Percentiles rank a stretch among this genome's conserved stretches.
phyloP scores from a whole-genome alignment of 768 basidiomycete species.

The Tulasnella sp. region DNA sequence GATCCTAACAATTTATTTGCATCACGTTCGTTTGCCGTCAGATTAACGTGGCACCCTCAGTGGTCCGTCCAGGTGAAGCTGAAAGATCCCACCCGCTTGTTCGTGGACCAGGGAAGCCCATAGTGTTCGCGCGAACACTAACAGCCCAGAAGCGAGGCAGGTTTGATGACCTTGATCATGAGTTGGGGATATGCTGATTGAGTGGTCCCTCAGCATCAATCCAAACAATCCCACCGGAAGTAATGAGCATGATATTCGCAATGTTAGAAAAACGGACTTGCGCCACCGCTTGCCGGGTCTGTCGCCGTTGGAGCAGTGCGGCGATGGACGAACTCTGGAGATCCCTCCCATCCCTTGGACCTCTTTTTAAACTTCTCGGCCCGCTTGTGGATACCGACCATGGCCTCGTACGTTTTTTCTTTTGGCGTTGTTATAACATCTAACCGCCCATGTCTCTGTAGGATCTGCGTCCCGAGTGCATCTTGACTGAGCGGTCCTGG shows the following conservation, averaged over 20 bases:
- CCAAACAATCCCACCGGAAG: neutral
- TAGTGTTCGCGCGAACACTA: too few relatives aligned
- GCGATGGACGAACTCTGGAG: slow-evolving; percentile 14
- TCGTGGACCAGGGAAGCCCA: too few relatives aligned
- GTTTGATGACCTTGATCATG: neutral
- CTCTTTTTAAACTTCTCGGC: slow-evolving; percentile 8
- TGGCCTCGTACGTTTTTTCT: neutral
- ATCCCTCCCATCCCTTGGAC: neutral
- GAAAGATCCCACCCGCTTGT: too few relatives aligned
- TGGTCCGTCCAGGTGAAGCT: too few relatives aligned
- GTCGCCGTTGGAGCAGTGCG: neutral
- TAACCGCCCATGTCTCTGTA: neutral
- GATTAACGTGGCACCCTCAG: too few relatives aligned
- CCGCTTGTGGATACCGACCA: neutral
- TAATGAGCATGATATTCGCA: neutral
- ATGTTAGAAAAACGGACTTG: neutral
- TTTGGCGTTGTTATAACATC: neutral
- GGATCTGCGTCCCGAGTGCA: neutral
- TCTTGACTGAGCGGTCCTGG: neutral
- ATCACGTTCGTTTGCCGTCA: too few relatives aligned
- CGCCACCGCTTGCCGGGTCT: neutral
- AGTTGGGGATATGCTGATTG: neutral
- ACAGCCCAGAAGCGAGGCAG: too few relatives aligned
- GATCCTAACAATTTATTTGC: too few relatives aligned
- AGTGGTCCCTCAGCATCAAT: neutral